Base-by-base conservation (phyloP, 2,329 filamentous ascomycete species). In the Colletotrichum sp. region DNA sequence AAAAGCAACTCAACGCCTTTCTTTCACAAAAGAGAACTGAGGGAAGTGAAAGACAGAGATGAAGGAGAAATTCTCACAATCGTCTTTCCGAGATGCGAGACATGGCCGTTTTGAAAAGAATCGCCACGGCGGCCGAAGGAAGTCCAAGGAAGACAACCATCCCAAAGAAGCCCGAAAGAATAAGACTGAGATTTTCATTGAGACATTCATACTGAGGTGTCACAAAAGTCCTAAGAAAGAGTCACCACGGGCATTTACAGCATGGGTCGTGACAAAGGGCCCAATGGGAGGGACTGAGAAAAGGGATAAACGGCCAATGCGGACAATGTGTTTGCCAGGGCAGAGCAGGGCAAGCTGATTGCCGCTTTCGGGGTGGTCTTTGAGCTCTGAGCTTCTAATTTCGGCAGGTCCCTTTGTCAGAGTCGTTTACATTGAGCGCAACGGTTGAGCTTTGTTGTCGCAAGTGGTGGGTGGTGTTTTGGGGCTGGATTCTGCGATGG, bases 81-180 rank as follows among this genome's bases (percentile, higher is more conserved):
- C 34, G 30, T 30, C 44, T n/a, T 18, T 34, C 13, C 30, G 28
- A 64, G 39, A 30, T 73, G 74, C 74, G 74, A 76, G 73, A 65
- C 64, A 69, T 36, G 34, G 13, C 28, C 64, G n/a, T 76, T 76
- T 76, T 76, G 57, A 63, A 62, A 70, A 62, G 28, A 18, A 32
- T 6, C 28, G 0, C 3, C 34, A 39, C 1, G 15, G 12, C 63
- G 26, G 13, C 28, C 26, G 32, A 62, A 34, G 9, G 59, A 62
- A 30, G 18, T 1, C 59, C 59, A 62, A 62, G 32, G 18, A 34
- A 62, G 18, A 13, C 4, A 13, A 13, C 44, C n/a, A 13, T 13
- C 10, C 10, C 44, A 49, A 10, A 21, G 10, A 3, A 49, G 44
- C 10, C 6, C 6, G 9, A 32, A 32, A 32, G 26, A 62, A 62